Evolutionary conservation across 305 asterid species (phyloP).

Genomic region (Lippia alba): DNA sequence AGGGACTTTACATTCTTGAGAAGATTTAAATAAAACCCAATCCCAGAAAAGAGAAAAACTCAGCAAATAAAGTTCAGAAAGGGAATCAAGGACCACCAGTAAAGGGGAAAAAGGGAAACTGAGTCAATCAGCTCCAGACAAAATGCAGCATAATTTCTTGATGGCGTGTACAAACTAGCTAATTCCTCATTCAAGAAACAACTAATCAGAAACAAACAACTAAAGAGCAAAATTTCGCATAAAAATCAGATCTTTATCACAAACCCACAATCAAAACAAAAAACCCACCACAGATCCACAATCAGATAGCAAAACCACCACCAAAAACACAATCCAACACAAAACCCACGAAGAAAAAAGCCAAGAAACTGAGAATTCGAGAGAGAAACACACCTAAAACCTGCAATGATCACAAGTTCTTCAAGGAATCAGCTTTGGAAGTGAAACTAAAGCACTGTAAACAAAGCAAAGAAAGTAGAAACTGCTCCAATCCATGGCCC

Average conservation of each 20-base stretch:
- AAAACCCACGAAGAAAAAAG: background rate
- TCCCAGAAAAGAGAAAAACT: slow-evolving; percentile 32
- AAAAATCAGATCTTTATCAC: slow-evolving; percentile 38
- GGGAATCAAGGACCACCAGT: slow-evolving; percentile 47
- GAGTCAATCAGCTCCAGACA: slow-evolving; percentile 31
- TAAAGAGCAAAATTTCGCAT: background rate
- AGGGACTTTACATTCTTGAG: slow-evolving; percentile 38
- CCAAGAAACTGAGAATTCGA: background rate
- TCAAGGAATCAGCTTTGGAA: slow-evolving; percentile 34
- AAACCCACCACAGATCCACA: slow-evolving; percentile 37
- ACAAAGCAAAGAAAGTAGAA: slow-evolving; percentile 15
- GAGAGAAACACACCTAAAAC: slow-evolving; percentile 39
- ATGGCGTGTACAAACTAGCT: slow-evolving; percentile 32
- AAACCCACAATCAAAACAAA: slow-evolving; percentile 17
- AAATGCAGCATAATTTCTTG: slow-evolving; percentile 23
- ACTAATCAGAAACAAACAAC: background rate
- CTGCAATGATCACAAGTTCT: slow-evolving; percentile 21
- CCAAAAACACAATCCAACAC: slow-evolving; percentile 19
- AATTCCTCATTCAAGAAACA: slow-evolving; percentile 11
- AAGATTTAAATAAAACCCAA: slow-evolving; percentile 23
- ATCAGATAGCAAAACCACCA: slow-evolving; percentile 25
- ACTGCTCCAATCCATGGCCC: slow-evolving; percentile 24
- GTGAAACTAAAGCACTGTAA: slow-evolving; percentile 27
- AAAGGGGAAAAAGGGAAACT: slow-evolving; percentile 22
- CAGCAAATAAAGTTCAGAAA: slow-evolving; percentile 26